Evolutionary conservation across 2,329 filamentous ascomycete genomes (phyloP).

Genomic region (Phoma sp.): DNA sequence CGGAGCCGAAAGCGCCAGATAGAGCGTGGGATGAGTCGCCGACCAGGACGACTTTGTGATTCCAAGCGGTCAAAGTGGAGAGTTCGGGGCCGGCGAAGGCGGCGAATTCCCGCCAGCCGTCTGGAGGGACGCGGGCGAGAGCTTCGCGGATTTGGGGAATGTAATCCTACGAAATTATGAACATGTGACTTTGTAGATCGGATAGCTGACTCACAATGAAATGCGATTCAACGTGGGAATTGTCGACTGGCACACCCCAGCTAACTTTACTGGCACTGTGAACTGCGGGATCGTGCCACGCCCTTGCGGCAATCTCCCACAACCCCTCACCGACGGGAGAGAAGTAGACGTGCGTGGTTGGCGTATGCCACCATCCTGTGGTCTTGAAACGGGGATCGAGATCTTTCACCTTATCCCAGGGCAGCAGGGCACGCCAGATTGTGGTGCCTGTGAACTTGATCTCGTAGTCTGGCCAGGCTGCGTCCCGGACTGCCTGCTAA

Average conservation of each 20-base stretch:
- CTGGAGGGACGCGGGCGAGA: constrained; percentile 46
- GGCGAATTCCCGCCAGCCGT: constrained; percentile 56
- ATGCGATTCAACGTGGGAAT: constrained; percentile 46
- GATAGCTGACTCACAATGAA: constrained; percentile 34
- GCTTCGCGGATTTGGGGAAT: constrained; percentile 51
- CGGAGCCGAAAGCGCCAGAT: constrained; percentile 55
- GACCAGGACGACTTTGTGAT: constrained; percentile 55
- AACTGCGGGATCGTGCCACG: constrained; percentile 40
- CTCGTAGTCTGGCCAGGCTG: constrained; percentile 51
- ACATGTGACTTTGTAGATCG: not conserved
- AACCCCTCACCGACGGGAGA: constrained; percentile 43
- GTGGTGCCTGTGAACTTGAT: constrained; percentile 58
- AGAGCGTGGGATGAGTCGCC: constrained; percentile 63
- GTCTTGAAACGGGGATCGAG: constrained; percentile 39
- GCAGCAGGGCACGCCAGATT: constrained; percentile 55
- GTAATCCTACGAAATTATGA: constrained; percentile 43
- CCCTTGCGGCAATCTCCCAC: constrained; percentile 51
- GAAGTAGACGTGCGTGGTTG: constrained; percentile 51
- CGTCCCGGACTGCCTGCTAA: constrained; percentile 50
- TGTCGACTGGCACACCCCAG: constrained; percentile 49
- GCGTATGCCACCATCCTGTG: constrained; percentile 55
- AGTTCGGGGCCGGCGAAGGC: constrained; percentile 56
- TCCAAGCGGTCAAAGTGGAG: constrained; percentile 49
- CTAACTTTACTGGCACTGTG: constrained; percentile 41
- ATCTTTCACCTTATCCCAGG: constrained; percentile 39